Evolutionary conservation across 495 filamentous ascomycete species (phyloP), one percentile per base, ranked within the genome.

Genomic region (Bathelium albidoporum): DNA sequence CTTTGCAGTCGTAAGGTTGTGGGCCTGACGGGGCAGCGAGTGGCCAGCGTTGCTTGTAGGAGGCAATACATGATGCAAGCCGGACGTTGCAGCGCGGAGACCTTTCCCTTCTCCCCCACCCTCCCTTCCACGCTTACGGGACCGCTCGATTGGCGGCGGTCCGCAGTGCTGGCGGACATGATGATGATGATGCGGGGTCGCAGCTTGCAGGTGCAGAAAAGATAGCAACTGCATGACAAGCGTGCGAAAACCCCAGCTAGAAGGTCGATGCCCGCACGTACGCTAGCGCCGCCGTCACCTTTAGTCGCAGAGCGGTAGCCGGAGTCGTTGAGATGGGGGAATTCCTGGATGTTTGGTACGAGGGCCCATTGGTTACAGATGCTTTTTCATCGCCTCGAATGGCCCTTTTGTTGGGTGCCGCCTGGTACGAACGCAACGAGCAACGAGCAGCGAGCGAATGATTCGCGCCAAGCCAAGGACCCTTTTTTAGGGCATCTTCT

Each of bases 161-260:
- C 20, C 49, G 24, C 24, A 29, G 24, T 29, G 49, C 49, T 55
- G 49, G 49, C 49, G 20, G 24, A 12, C 49, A 55, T 18, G 1
- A 55, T 55, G 49, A 55, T 55, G 49, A 55, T 55, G 49, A 55
- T 55, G 49, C 49, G 49, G 49, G 49, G 49, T 55, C 29, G 49
- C 49, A 55, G 49, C 20, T 28, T 55, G 49, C 49, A 28, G 49
- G 22, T 55, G 49, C 49, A 55, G 49, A 55, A 55, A 5, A 49
- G 43, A 49, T 49, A 49, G 43, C 43, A 49, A 3, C n/a, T 49
- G 43, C 43, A 49, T 49, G 43, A 55, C 49, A 55, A 55, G 49
- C 49, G 22, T 55, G 2, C 10, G 24, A 24, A n/a, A n/a, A n/a
- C n/a, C 24, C 24, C 49, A 9, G 49, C 22, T 20, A 55, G 22